Evolutionary conservation across 495 filamentous ascomycete species (phyloP).

Genomic region (Aspergillus sparsus): DNA sequence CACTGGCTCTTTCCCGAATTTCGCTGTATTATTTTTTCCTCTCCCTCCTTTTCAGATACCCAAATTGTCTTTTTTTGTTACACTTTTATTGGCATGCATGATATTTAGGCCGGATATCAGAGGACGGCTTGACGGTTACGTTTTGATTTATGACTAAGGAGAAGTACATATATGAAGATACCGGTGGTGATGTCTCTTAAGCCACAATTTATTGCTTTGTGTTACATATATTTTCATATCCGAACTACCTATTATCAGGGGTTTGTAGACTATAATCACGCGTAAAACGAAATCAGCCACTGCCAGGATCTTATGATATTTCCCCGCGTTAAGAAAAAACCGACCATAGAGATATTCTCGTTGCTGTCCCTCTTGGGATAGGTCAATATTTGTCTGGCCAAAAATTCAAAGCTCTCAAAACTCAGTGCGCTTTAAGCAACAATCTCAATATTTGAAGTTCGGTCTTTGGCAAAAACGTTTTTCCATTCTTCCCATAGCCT

Average conservation of each 20-base stretch:
- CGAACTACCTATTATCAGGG: too few relatives aligned
- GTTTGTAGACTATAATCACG: too few relatives aligned
- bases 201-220: too few relatives aligned
- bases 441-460: conserved; percentile 75
- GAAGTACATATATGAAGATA: not conserved
- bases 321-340: too few relatives aligned
- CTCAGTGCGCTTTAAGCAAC: conserved; percentile 55
- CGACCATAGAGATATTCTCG: too few relatives aligned
- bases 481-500: conserved; percentile 87
- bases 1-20: conserved; percentile 13
- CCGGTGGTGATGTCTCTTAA: not conserved
- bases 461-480: conserved; percentile 74
- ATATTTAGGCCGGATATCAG: not conserved
- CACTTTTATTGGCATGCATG: conserved; percentile 20
- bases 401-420: too few relatives aligned
- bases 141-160: conserved; percentile 9
- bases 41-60: conserved; percentile 29
- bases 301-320: too few relatives aligned
- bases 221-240: too few relatives aligned
- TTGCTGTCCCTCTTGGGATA: too few relatives aligned
- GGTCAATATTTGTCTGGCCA: too few relatives aligned
- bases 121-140: conserved; percentile 1
- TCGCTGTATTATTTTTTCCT: conserved; percentile 14
- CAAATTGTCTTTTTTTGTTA: conserved; percentile 21
- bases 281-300: too few relatives aligned